Evolutionary conservation across 2,329 filamentous ascomycete genomes (phyloP).

Genomic region (Paracoccidioides brasiliensis): DNA sequence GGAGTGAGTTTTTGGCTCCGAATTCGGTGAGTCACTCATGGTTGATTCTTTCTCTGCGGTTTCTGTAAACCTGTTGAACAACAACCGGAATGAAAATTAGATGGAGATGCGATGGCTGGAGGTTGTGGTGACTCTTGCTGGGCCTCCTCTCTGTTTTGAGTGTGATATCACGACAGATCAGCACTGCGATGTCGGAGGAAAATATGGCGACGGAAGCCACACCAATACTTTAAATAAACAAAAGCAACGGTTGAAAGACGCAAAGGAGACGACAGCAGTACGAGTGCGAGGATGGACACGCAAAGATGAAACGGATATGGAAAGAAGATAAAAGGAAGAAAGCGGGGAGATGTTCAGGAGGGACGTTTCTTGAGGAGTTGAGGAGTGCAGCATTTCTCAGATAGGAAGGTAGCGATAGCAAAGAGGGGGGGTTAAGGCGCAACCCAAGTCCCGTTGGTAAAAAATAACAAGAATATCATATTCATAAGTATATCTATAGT

Average conservation of each 20-base stretch:
- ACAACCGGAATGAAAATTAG: not conserved
- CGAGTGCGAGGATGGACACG: not conserved
- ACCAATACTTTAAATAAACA: not conserved
- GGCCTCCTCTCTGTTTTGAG: not conserved
- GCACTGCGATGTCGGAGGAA: not conserved
- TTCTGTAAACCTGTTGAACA: not conserved
- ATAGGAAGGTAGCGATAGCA: not conserved
- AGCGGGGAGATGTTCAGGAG: not conserved
- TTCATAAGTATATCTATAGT: not conserved
- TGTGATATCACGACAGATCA: not conserved
- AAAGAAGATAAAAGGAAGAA: not conserved
- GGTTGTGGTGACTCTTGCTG: not conserved
- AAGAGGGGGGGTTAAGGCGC: not conserved
- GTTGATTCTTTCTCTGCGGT: not conserved
- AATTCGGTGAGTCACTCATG: not conserved
- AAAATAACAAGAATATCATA: not conserved
- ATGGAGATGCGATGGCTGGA: not conserved
- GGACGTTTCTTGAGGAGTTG: not conserved
- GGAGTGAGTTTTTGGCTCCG: not conserved
- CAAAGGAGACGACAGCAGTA: not conserved
- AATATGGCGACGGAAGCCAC: too few species aligned
- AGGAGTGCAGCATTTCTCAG: not conserved
- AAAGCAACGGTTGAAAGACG: not conserved
- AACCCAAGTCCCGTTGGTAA: not conserved
- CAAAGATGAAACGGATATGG: not conserved